Percentiles rank a stretch among this genome's conserved stretches.
These are phyloP conservation scores for Neophaeococcomyces mojaviensis DNA, from an alignment of 2,329 filamentous ascomycete species.

Conservation along the genomic window DNA sequence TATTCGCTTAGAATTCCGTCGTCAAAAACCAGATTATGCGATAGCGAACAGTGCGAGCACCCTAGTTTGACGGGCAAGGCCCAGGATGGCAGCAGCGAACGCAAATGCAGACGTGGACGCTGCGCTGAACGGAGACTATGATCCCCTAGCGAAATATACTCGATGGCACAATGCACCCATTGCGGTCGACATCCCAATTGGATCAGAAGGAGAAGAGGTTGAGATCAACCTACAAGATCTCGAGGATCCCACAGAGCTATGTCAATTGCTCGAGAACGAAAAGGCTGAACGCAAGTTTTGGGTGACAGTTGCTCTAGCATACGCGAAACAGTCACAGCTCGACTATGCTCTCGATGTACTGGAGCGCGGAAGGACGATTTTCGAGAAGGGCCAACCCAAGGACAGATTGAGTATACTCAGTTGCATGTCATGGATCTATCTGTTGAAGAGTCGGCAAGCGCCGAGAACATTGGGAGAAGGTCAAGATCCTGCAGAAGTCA, in stretches of 20 bases:
- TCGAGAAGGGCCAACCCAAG: conserved; percentile 61
- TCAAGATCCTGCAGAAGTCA: conserved; percentile 56
- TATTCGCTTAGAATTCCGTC: neutral
- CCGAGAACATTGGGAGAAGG: conserved; percentile 60
- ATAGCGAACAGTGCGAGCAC: neutral
- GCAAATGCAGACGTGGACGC: neutral
- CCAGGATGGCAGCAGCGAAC: conserved; percentile 4
- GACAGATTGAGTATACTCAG: conserved; percentile 66
- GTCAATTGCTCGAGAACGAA: conserved; percentile 90
- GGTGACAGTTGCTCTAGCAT: conserved; percentile 96
- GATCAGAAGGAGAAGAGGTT: conserved; percentile 62
- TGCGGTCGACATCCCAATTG: conserved; percentile 58
- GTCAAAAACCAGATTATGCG: neutral
- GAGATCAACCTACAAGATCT: conserved; percentile 88
- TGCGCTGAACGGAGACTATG: conserved; percentile 6
- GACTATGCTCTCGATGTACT: conserved; percentile 70
- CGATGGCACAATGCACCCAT: conserved; percentile 33
- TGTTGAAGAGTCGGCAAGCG: conserved; percentile 81
- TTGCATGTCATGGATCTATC: conserved; percentile 82
- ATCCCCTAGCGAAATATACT: conserved; percentile 4
- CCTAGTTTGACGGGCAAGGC: neutral
- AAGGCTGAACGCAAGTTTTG: conserved; percentile 84
- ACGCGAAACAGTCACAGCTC: conserved; percentile 90
- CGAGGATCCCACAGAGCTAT: conserved; percentile 91
- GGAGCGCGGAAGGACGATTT: conserved; percentile 65